Evolutionary conservation across 768 basidiomycete genomes (phyloP).

Genomic region (Boletus rubroflammeus): DNA sequence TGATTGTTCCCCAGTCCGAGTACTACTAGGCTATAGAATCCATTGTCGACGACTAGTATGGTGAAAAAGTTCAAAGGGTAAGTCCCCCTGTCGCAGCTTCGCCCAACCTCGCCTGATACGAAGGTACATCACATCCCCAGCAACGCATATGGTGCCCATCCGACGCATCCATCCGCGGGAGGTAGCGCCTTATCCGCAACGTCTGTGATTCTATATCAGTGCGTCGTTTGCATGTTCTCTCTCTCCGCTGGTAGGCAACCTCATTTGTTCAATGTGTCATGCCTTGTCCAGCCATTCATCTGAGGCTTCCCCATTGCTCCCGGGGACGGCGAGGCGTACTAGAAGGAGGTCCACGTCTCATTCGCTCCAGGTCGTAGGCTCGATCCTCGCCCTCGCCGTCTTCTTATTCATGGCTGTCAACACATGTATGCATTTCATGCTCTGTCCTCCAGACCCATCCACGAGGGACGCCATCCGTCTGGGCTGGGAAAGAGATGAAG

Average conservation of each 20-base stretch:
- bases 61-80: not conserved
- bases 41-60: not conserved
- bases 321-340: no score
- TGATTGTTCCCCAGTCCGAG: not conserved
- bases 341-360: not conserved
- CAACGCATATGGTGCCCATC: not conserved
- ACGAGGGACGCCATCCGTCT: slow-evolving; percentile 1
- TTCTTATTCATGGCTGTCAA: not conserved
- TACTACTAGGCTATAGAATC: no score
- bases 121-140: not conserved
- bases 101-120: not conserved
- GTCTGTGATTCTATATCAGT: not conserved
- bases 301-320: slow-evolving; percentile 1
- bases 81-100: not conserved
- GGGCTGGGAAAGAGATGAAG: slow-evolving; percentile 7
- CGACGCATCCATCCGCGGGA: no score
- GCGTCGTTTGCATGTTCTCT: not conserved
- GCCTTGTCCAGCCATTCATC: not conserved
- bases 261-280: not conserved
- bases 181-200: no score
- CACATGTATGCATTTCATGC: not conserved
- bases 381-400: not conserved
- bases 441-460: slow-evolving; percentile 6
- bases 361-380: not conserved
- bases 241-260: no score